Base-by-base conservation (phyloP, 2,329 filamentous ascomycete genomes). In the Fusarium miscanthi region DNA sequence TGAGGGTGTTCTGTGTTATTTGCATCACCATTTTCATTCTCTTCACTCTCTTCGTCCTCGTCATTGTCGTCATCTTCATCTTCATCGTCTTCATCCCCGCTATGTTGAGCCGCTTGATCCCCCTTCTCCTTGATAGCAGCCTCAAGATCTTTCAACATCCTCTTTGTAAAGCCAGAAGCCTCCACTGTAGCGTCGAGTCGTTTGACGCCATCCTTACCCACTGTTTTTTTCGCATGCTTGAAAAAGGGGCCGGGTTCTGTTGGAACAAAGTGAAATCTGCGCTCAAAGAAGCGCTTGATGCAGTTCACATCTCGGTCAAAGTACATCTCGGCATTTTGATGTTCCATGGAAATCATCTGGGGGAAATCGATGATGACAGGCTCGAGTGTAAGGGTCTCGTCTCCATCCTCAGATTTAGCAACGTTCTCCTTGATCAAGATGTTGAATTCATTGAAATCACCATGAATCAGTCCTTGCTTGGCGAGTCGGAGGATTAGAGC, bases 361-460 rank as follows among this genome's bases (percentile, higher is more conserved):
- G 96, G 96, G 79, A 99, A 99, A 84, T 99, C 97, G 77, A 99
- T 99, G 49, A 99, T 85, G 59, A 98, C 89, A 2, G 96, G 96
- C 11, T 89, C 90, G 31, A 97, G 84, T 21, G 74, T 78, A 59
- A 93, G 73, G 1, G 79, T 66, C 76, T 85, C 83, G 45, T 81
- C 72, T 5, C 80, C 79, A 76, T 86, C 79, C 11, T 86, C 82
- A 10, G 82, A 81, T 13, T 74, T 78, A 6, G 76, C 75, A 59
- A 80, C 85, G 61, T 87, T 89, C 81, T 98, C 95, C 79, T 96
- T 94, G 80, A 99, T 91, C 38, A 99, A 85, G 72, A 99, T 95
- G 81, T 99, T 99, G 87, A 99, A 99, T 82, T 99, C 97, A 85
- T 99, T 99, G 85, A 97, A 99, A 81, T 99, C 96, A 70, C 96